Evolutionary conservation across 495 filamentous ascomycete species (phyloP).

Genomic region (Tetracladium setigerum): DNA sequence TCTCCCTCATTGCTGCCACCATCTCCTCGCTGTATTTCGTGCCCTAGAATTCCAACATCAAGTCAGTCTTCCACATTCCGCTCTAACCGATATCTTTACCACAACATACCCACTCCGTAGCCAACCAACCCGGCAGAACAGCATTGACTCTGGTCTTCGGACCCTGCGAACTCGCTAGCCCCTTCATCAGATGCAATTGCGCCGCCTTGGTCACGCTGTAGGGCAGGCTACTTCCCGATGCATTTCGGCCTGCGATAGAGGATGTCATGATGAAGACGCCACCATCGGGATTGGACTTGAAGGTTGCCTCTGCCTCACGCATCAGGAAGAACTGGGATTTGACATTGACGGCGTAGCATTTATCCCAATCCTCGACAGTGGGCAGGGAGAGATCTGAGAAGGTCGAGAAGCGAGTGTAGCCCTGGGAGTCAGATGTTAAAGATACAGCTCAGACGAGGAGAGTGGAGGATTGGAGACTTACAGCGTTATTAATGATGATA

Average conservation of each 20-base stretch:
- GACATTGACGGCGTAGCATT: constrained; percentile 64
- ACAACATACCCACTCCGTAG: constrained; percentile 67
- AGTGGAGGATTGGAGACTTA: constrained; percentile 27
- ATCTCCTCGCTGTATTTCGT: constrained; percentile 34
- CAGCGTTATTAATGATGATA: constrained; percentile 64
- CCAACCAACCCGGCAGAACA: constrained; percentile 55
- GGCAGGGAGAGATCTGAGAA: constrained; percentile 59
- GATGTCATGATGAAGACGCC: constrained; percentile 63
- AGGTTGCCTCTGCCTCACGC: constrained; percentile 53
- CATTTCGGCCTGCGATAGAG: constrained; percentile 41
- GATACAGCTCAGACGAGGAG: not conserved
- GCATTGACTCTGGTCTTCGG: constrained; percentile 61
- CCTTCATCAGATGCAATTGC: constrained; percentile 64
- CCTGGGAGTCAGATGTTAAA: constrained; percentile 29
- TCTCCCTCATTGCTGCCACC: constrained; percentile 31
- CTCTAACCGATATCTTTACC: no score
- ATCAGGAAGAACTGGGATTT: constrained; percentile 58
- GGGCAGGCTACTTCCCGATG: constrained; percentile 50
- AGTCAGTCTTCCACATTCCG: not conserved
- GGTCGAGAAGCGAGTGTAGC: constrained; percentile 56
- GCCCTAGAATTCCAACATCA: constrained; percentile 28
- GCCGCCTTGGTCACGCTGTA: constrained; percentile 59
- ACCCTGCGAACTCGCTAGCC: constrained; percentile 59
- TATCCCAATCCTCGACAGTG: constrained; percentile 63
- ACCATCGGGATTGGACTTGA: constrained; percentile 62